Percentiles rank a stretch among this genome's conserved stretches.
Conservation (phyloP, 768 basidiomycete genomes). For the Sistotremastrum niveocremeum region DNA sequence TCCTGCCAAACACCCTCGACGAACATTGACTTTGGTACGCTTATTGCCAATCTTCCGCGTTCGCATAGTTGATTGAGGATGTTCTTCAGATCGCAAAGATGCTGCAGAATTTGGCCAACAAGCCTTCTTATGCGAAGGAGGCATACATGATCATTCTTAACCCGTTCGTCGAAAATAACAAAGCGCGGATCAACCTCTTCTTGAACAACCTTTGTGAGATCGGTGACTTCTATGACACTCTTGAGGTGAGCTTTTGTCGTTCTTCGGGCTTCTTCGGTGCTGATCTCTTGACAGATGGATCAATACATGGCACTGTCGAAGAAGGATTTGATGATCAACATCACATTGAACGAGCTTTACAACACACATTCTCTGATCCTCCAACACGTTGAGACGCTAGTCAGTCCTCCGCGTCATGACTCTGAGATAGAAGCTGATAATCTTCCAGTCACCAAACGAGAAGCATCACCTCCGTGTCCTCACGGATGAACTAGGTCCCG, state of each 20-base stretch:
- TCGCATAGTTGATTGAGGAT: not conserved
- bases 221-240: conserved; percentile 96
- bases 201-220: conserved; percentile 96
- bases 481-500: conserved; percentile 88
- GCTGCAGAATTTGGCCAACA: conserved; percentile 98
- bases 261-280: not conserved
- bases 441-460: conserved; percentile 79
- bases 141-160: conserved; percentile 98
- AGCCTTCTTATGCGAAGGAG: conserved; percentile 96
- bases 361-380: conserved; percentile 93
- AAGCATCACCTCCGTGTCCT: conserved; percentile 95
- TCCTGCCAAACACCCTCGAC: conserved; percentile 92
- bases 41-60: not conserved
- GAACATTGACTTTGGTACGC: conserved; percentile 79
- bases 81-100: conserved; percentile 86
- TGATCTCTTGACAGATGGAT: conserved; percentile 65
- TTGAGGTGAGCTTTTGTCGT: conserved; percentile 55
- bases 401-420: conserved; percentile 26
- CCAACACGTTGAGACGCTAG: conserved; percentile 90
- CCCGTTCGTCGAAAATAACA: conserved; percentile 98
- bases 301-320: conserved; percentile 99
- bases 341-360: conserved; percentile 97
- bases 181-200: conserved; percentile 94
- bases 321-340: conserved; percentile 96
- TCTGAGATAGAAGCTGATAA: conserved; percentile 1